Evolutionary conservation across 2,329 filamentous ascomycete species (phyloP), one percentile per base, ranked within the genome.

Genomic region (Aureobasidium sp.): DNA sequence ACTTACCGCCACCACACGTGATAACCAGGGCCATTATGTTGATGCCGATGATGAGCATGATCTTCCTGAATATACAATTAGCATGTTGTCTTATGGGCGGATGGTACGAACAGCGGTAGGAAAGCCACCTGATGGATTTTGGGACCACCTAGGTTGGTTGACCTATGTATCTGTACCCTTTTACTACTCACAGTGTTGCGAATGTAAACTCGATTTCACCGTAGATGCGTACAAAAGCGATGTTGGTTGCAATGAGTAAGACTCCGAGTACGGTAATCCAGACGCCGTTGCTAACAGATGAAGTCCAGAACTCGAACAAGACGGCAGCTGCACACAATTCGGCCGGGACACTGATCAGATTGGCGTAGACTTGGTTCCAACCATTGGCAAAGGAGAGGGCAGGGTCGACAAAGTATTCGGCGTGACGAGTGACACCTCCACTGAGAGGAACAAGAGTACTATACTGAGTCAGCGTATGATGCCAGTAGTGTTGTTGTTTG

Each of bases 281-380:
- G 75, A 91, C 91, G 60, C 91, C 64, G 45, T 59, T 63, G 30
- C 64, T 66, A 44, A 63, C 47, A 39, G 61, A 59, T 16, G 52
- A n/a, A 76, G 53, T 63, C 65, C 65, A 66, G 39, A 59, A 66
- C 10, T 55, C 39, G 5, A 66, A 48, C 9, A 63, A 48, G 27
- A 65, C 44, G 5, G 58, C 50, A 6, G 62, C 64, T 6, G 64
- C 62, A 11, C 53, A 57, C 21, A 66, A 29, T 34, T 66, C 65
- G 5, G 64, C 54, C 8, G 59, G 47, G 29, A 65, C 45, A 27
- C 50, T 41, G 29, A 52, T 25, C 2, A 52, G 42, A 81, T 81
- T 67, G 60, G 90, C 83, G 68, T 78, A 91, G 86, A 87, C 92
- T 74, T 92, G 92, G 63, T 90, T 86, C 88, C 88, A 92, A 25